Base-by-base conservation (phyloP, 495 filamentous ascomycete genomes). In the Tuber brumale region DNA sequence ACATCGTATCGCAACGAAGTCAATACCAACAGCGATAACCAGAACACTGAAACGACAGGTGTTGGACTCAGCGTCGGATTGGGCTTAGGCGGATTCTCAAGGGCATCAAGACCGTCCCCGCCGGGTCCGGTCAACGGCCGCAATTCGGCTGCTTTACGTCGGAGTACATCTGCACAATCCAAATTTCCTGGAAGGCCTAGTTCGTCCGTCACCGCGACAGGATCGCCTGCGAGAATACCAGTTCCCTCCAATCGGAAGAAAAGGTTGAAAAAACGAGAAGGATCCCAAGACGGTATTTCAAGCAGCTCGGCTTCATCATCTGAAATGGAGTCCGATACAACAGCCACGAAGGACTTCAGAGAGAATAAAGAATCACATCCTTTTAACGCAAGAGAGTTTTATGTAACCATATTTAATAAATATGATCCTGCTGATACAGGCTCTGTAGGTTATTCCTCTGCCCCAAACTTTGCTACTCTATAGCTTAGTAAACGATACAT, bases 11-110 rank as follows among this genome's bases (percentile, higher is more conserved):
- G 57, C 31, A 39, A 71, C 74, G 44, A 45, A 35, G 44, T 41
- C 69, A 23, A n/a, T 45, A n/a, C n/a, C n/a, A 70, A 0, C 27
- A 35, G 12, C 14, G 35, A 66, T 19, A 66, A 35, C 27, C 73
- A 70, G n/a, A 19, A 70, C 69, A 48, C 23, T 42, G 69, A 57
- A 70, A 23, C 27, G 3, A 75, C 46, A n/a, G 74, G 74, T 31
- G n/a, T 46, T 35, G 77, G 77, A 8, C 72, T 79, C 27, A 76
- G 77, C 6, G 31, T 72, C 3, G 76, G 76, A 16, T 77, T 79
- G 6, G 72, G 72, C 51, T 35, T 70, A 3, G 57, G 72, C 2
- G 73, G 74, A 35, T 21, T 41, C 35, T 23, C 35, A 42, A 70
- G 72, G 31, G 14, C 70, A 9, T 41, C 76, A 23, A 76, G 76